These are phyloP conservation scores for Aspergillus sclerotioniger DNA, from an alignment of 495 filamentous ascomycete genomes.

Conservation along the genomic window DNA sequence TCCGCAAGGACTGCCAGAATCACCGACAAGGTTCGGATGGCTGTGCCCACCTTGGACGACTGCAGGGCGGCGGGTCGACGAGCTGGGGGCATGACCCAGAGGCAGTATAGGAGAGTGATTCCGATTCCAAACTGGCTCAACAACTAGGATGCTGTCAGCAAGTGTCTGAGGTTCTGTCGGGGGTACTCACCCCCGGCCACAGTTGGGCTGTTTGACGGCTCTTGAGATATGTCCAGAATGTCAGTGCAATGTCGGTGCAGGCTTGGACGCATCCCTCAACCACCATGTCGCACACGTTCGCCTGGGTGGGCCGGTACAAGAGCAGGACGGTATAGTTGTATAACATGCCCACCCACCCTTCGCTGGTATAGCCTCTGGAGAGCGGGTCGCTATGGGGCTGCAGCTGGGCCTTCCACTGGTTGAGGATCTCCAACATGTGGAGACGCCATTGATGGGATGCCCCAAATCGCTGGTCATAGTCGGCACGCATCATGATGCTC, in stretches of 20 bases:
- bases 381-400: constrained; percentile 16
- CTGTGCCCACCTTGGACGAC: constrained; percentile 7
- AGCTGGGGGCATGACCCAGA: constrained; percentile 22
- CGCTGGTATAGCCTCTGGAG: constrained; percentile 19
- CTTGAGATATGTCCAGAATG: constrained; percentile 24
- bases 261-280: constrained; percentile 17
- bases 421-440: constrained; percentile 20
- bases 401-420: constrained; percentile 20
- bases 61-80: constrained; percentile 10
- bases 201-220: constrained; percentile 24
- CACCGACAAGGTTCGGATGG: constrained; percentile 20
- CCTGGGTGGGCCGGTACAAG: constrained; percentile 19
- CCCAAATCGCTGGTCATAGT: constrained; percentile 13
- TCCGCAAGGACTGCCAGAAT: constrained; percentile 21
- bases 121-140: constrained; percentile 23
- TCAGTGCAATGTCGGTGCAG: constrained; percentile 16
- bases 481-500: constrained; percentile 20
- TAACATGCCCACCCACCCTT: constrained; percentile 26
- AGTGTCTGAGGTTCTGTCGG: not conserved
- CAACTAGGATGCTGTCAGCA: constrained; percentile 6
- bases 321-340: constrained; percentile 24
- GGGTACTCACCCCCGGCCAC: constrained; percentile 23
- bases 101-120: constrained; percentile 24
- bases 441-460: constrained; percentile 16
- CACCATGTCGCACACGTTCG: constrained; percentile 12